phyloP scores from a whole-genome alignment of 805 yeast genomes.

The Suhomyces xylopsoci region DNA sequence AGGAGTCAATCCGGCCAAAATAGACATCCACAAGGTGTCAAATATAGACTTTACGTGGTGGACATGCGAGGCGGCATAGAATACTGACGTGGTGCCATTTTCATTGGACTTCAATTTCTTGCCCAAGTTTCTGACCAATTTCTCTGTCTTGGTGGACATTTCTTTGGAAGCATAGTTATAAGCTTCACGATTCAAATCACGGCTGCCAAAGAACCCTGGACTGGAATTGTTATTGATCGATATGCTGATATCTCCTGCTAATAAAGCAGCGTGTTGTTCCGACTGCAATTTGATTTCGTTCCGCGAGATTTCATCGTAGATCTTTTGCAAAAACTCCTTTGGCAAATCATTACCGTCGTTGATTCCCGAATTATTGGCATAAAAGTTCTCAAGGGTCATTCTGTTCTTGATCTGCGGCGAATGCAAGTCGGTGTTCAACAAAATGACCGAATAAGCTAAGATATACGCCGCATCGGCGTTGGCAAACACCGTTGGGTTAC shows the following conservation, averaged over 20 bases:
- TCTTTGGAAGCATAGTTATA: slow-evolving; percentile 91
- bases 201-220: slow-evolving; percentile 63
- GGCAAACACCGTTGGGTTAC: slow-evolving; percentile 83
- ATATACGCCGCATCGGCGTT: slow-evolving; percentile 94
- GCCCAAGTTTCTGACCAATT: slow-evolving; percentile 67
- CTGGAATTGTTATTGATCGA: slow-evolving; percentile 29
- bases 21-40: slow-evolving; percentile 95
- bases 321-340: slow-evolving; percentile 60
- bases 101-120: slow-evolving; percentile 42
- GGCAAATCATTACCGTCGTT: slow-evolving; percentile 88
- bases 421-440: slow-evolving; percentile 94
- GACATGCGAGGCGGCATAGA: slow-evolving; percentile 79
- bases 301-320: slow-evolving; percentile 72
- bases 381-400: slow-evolving; percentile 86
- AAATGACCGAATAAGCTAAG: slow-evolving; percentile 83
- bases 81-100: slow-evolving; percentile 34
- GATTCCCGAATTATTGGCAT: slow-evolving; percentile 84
- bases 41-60: slow-evolving; percentile 92
- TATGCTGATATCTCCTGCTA: slow-evolving; percentile 55
- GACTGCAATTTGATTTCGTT: slow-evolving; percentile 89
- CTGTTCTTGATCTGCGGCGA: slow-evolving; percentile 79
- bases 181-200: slow-evolving; percentile 73
- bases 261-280: slow-evolving; percentile 89
- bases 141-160: slow-evolving; percentile 85
- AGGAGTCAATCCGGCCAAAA: slow-evolving; percentile 89